Percentiles rank a stretch among this genome's conserved stretches.
phyloP scores from a whole-genome alignment of 2,329 filamentous ascomycete species.

The Proliferodiscus dingleyae region DNA sequence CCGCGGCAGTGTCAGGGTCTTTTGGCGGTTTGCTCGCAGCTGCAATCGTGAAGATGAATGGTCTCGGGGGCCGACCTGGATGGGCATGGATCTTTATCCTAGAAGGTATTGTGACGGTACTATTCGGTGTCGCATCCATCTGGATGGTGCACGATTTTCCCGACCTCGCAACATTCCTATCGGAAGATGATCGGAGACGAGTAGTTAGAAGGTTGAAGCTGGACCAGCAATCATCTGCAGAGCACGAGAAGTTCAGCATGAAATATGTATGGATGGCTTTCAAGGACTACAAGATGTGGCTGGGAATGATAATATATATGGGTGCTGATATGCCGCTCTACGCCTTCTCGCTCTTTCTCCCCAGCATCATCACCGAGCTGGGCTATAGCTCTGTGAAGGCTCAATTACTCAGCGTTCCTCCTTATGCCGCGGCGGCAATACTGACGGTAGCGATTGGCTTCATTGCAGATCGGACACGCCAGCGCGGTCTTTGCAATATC shows the following conservation, averaged over 20 bases:
- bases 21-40: slow-evolving; percentile 72
- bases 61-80: slow-evolving; percentile 50
- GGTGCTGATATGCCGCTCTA: slow-evolving; percentile 69
- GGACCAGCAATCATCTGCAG: slow-evolving; percentile 70
- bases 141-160: slow-evolving; percentile 84
- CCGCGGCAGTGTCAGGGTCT: slow-evolving; percentile 72
- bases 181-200: slow-evolving; percentile 62
- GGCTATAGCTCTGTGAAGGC: slow-evolving; percentile 53
- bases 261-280: slow-evolving; percentile 66
- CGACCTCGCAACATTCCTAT: slow-evolving; percentile 68
- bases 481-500: slow-evolving; percentile 79
- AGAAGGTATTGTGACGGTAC: slow-evolving; percentile 41
- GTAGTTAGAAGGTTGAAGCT: slow-evolving; percentile 65
- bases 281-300: slow-evolving; percentile 81
- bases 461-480: slow-evolving; percentile 67
- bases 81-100: slow-evolving; percentile 67
- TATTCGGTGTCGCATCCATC: slow-evolving; percentile 59
- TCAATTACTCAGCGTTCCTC: slow-evolving; percentile 70
- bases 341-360: slow-evolving; percentile 72
- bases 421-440: slow-evolving; percentile 66
- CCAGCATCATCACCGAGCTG: slow-evolving; percentile 66
- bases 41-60: slow-evolving; percentile 65
- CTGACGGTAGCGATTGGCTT: slow-evolving; percentile 68
- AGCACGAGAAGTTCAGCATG: slow-evolving; percentile 70
- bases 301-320: slow-evolving; percentile 73